These are phyloP conservation scores for Stachybotrys chlorohalonatus DNA, from an alignment of 2,329 filamentous ascomycete genomes.

Conservation along the genomic window DNA sequence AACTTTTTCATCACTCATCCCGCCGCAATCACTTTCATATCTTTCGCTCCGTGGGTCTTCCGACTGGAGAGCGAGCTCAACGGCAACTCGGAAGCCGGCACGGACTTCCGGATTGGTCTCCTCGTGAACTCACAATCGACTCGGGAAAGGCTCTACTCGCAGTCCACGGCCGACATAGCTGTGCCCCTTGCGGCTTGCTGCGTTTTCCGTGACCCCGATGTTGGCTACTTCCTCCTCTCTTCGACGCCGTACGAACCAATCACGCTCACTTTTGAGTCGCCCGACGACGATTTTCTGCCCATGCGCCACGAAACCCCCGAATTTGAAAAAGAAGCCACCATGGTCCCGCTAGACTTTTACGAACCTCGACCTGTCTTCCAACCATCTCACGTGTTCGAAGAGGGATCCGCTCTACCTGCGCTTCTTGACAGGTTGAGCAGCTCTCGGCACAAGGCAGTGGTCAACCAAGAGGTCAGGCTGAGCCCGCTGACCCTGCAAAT, in stretches of 20 bases:
- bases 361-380: constrained; percentile 60
- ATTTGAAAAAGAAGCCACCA: constrained; percentile 31
- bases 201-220: constrained; percentile 49
- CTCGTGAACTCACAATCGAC: constrained; percentile 50
- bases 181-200: constrained; percentile 44
- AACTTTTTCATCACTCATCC: constrained; percentile 54
- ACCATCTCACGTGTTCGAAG: constrained; percentile 50
- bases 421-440: constrained; percentile 49
- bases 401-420: constrained; percentile 44
- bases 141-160: constrained; percentile 49
- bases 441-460: constrained; percentile 48
- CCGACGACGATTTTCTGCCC: constrained; percentile 41
- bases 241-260: constrained; percentile 49
- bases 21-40: constrained; percentile 50
- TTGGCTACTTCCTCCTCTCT: constrained; percentile 55
- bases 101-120: constrained; percentile 52
- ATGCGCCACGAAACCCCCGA: constrained; percentile 32
- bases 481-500: constrained; percentile 63
- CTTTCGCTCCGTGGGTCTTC: constrained; percentile 54
- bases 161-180: constrained; percentile 34
- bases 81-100: constrained; percentile 45
- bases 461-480: constrained; percentile 60
- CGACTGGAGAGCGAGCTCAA: constrained; percentile 52
- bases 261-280: constrained; percentile 49
- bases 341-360: constrained; percentile 41